Conservation (phyloP, 2,329 filamentous ascomycete genomes). For the Neonectria coccinea region DNA sequence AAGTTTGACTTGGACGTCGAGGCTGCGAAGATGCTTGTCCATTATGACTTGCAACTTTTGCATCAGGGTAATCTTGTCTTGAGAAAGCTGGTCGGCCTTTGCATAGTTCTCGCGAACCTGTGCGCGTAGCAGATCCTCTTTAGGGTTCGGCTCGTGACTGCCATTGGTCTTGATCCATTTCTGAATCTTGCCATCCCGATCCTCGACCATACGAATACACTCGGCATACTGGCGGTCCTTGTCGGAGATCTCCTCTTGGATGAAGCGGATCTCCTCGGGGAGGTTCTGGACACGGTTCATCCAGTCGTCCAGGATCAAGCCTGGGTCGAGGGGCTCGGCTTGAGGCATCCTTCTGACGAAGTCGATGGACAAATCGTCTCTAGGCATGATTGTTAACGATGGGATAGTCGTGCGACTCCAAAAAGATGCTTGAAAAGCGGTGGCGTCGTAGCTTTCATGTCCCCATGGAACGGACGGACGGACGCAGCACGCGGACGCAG, state of each 20-base stretch:
- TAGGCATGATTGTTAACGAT: conserved; percentile 75
- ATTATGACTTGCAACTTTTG: conserved; percentile 71
- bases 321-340: conserved; percentile 71
- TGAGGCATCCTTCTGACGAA: conserved; percentile 75
- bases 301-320: conserved; percentile 83
- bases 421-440: conserved; percentile 36
- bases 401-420: conserved; percentile 42
- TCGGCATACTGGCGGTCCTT: conserved; percentile 81
- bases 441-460: conserved; percentile 37
- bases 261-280: conserved; percentile 83
- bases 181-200: conserved; percentile 80
- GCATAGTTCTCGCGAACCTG: conserved; percentile 76
- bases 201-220: conserved; percentile 75
- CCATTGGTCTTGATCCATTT: conserved; percentile 84
- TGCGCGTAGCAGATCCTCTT: conserved; percentile 76
- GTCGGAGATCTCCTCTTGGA: conserved; percentile 84
- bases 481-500: conserved; percentile 28
- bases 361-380: conserved; percentile 79
- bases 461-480: conserved; percentile 34
- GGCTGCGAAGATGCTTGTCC: conserved; percentile 72
- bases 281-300: conserved; percentile 80
- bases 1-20: conserved; percentile 72
- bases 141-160: conserved; percentile 78
- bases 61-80: conserved; percentile 79
- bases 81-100: conserved; percentile 76